A percentile compares a stretch with the other conserved stretches of the same genome.
Evolutionary conservation across 2,329 filamentous ascomycete species (phyloP).

Genomic region (Microcyclospora pomicola): DNA sequence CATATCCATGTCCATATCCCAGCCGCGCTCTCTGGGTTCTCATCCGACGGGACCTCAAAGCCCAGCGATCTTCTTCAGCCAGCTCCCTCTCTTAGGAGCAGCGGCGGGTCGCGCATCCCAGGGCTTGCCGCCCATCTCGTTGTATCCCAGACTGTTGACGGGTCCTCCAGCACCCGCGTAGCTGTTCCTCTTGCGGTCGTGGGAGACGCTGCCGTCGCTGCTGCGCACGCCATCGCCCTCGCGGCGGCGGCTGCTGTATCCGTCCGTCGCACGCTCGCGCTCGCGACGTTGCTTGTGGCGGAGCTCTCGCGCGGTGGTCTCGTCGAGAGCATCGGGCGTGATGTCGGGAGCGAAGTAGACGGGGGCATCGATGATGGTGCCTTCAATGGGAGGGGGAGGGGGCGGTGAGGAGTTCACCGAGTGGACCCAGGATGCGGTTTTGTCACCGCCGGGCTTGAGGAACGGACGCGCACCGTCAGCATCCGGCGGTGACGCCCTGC

Average conservation of each 20-base stretch:
- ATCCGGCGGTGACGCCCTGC: conserved; percentile 4
- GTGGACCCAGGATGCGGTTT: conserved; percentile 37
- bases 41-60: conserved; percentile 3
- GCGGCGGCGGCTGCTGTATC: conserved; percentile 7
- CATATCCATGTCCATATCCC: too few relatives aligned
- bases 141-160: conserved; percentile 19
- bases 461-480: conserved; percentile 20
- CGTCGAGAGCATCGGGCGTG: conserved; percentile 13
- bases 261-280: conserved; percentile 6
- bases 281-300: conserved; percentile 13
- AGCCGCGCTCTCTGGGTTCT: too few relatives aligned
- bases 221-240: conserved; percentile 13
- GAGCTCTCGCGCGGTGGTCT: conserved; percentile 19
- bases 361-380: conserved; percentile 33
- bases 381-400: conserved; percentile 30
- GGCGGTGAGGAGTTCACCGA: conserved; percentile 33
- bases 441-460: conserved; percentile 27
- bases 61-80: conserved; percentile 34
- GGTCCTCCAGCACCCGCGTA: conserved; percentile 15
- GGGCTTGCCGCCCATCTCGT: conserved; percentile 23
- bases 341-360: conserved; percentile 17
- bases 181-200: conserved; percentile 9
- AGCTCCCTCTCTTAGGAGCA: conserved; percentile 29
- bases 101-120: conserved; percentile 27
- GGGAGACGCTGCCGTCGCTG: conserved; percentile 21